Base-by-base conservation (phyloP, 208 protist species). In the Acanthamoeba triangularis region DNA sequence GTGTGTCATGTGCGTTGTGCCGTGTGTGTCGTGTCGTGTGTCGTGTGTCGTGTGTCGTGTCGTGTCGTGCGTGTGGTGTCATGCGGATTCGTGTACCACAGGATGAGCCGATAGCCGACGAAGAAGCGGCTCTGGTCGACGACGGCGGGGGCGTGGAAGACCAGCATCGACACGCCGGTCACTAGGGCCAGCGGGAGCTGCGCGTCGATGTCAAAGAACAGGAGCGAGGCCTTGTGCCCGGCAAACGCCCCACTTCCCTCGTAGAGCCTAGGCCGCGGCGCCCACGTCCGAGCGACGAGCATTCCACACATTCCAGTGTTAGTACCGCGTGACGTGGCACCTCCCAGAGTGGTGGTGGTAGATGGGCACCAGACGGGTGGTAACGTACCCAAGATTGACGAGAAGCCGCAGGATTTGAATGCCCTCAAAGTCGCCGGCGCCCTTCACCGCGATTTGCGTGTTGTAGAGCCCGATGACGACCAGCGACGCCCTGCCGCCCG, bases 141-240 rank as follows among this genome's bases (percentile, higher is more conserved):
- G n/a, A 35, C 14, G 10, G 23, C 10, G 65, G 65, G 65, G 1
- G 8, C n/a, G 65, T 72, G 65, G 30, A 72, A 72, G 65, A 20
- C 11, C 8, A 72, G 65, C 25, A n/a, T 37, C n/a, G n/a, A 72
- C n/a, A 72, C 20, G 65, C n/a, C 65, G 25, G 65, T 11, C 30
- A 72, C 65, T 7, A 20, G 14, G 10, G 65, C 65, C n/a, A 72
- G 23, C 10, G 65, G 65, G n/a, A n/a, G 10, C 25, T 72, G 65
- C n/a, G 65, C 65, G n/a, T n/a, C n/a, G 25, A 72, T 72, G 30
- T 72, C 65, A 35, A 72, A 72, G 65, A 72, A 72, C 8, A 72
- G 23, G 6, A 72, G 65, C 14, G 65, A 72, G n/a, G 30, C 65
- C 30, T 72, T 72, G 30, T 72, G 65, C 10, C n/a, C 25, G n/a